Percentiles rank a stretch among this genome's conserved stretches.
Evolutionary conservation across 2,329 filamentous ascomycete genomes (phyloP).

Genomic region (Fusarium ramigenum): DNA sequence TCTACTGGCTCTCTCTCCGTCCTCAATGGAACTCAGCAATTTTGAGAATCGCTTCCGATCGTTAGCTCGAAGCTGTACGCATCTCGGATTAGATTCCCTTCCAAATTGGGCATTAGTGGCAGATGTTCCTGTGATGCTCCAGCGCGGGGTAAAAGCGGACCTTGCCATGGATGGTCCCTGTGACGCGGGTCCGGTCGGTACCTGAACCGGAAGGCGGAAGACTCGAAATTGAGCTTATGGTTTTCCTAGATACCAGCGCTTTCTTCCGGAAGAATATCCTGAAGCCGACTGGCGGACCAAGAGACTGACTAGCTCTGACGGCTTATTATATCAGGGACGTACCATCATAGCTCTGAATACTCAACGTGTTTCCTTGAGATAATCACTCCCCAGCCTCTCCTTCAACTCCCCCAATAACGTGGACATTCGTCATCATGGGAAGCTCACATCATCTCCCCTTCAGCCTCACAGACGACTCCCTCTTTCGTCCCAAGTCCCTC

Average conservation of each 20-base stretch:
- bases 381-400: not conserved
- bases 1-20: accelerated
- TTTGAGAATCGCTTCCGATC: not conserved
- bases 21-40: accelerated
- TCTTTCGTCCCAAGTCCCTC: not conserved
- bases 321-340: not conserved
- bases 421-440: not conserved
- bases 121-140: not conserved
- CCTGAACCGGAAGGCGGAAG: not conserved
- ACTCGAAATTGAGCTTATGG: too few relatives aligned
- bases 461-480: not conserved
- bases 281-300: not conserved
- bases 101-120: not conserved
- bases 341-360: too few relatives aligned
- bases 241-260: too few relatives aligned
- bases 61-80: accelerated
- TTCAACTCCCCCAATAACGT: accelerated
- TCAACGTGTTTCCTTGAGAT: too few relatives aligned
- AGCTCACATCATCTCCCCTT: not conserved
- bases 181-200: not conserved
- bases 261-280: too few relatives aligned
- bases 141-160: not conserved
- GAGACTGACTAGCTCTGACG: too few relatives aligned
- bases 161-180: not conserved
- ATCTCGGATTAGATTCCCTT: not conserved